These are phyloP conservation scores for Microsporum canis DNA, from an alignment of 2,329 filamentous ascomycete genomes.

Conservation along the genomic window DNA sequence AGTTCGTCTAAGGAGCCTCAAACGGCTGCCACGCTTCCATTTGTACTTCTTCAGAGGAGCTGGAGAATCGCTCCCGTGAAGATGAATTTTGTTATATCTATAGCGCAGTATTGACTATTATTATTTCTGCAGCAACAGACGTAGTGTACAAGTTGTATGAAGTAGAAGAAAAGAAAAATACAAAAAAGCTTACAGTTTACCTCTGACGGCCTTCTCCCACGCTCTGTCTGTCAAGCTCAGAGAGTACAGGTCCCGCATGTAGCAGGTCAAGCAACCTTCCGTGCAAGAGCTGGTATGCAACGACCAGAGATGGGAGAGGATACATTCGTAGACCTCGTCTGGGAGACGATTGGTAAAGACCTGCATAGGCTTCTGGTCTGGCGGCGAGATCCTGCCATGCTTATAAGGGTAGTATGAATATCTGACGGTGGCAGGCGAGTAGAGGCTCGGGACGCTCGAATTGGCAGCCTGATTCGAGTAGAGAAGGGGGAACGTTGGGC, in stretches of 20 bases:
- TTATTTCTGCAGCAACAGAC: not conserved
- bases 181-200: slow-evolving; percentile 37
- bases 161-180: not conserved
- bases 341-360: slow-evolving; percentile 40
- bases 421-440: slow-evolving; percentile 28
- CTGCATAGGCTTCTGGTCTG: slow-evolving; percentile 13
- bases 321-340: slow-evolving; percentile 44
- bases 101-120: slow-evolving; percentile 8
- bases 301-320: slow-evolving; percentile 40
- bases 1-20: slow-evolving; percentile 45
- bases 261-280: slow-evolving; percentile 42
- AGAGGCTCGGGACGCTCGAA: slow-evolving; percentile 29
- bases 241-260: slow-evolving; percentile 43
- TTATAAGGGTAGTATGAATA: slow-evolving; percentile 29
- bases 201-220: slow-evolving; percentile 45
- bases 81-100: slow-evolving; percentile 41
- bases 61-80: slow-evolving; percentile 39
- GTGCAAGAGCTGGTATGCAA: slow-evolving; percentile 33
- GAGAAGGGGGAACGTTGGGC: slow-evolving; percentile 10
- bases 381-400: slow-evolving; percentile 16
- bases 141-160: not conserved
- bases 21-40: slow-evolving; percentile 38
- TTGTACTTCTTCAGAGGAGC: slow-evolving; percentile 38
- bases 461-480: slow-evolving; percentile 27
- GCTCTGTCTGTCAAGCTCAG: slow-evolving; percentile 44